phyloP scores from a whole-genome alignment of 1,284 basidiomycete genomes.

The Rhodotorula sp. region DNA sequence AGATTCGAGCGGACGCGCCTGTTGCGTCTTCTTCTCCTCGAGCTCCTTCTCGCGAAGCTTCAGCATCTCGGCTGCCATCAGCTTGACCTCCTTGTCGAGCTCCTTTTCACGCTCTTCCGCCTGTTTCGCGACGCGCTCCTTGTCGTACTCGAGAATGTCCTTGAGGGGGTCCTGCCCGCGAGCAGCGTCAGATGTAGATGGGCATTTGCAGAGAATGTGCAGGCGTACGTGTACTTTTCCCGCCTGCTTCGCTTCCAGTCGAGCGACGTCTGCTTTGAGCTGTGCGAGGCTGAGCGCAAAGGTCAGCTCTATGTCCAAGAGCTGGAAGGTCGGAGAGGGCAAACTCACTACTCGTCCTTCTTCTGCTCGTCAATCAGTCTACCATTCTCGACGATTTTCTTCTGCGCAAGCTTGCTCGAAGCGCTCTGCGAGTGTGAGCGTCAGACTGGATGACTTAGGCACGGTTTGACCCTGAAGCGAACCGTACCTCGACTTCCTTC shows the following conservation, averaged over 20 bases:
- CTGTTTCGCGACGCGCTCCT: not conserved
- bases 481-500: constrained; percentile 10
- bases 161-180: not conserved
- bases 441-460: not conserved
- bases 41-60: constrained; percentile 5
- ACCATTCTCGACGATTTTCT: not conserved
- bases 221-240: not conserved
- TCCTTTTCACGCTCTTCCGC: not conserved
- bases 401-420: not conserved
- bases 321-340: too few species aligned
- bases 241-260: constrained; percentile 1
- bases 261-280: constrained; percentile 18
- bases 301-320: too few species aligned
- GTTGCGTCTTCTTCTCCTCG: constrained; percentile 1
- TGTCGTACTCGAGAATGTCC: not conserved
- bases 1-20: not conserved
- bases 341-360: constrained; percentile 9
- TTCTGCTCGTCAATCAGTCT: not conserved
- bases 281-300: constrained; percentile 9
- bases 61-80: constrained; percentile 14
- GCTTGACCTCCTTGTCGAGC: not conserved
- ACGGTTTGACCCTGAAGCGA: not conserved
- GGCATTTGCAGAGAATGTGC: not conserved
- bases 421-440: not conserved
- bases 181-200: not conserved